Percentiles rank a stretch among this genome's conserved stretches.
These are phyloP conservation scores for Aspergillus affinis DNA, from an alignment of 495 filamentous ascomycete genomes.

Conservation along the genomic window DNA sequence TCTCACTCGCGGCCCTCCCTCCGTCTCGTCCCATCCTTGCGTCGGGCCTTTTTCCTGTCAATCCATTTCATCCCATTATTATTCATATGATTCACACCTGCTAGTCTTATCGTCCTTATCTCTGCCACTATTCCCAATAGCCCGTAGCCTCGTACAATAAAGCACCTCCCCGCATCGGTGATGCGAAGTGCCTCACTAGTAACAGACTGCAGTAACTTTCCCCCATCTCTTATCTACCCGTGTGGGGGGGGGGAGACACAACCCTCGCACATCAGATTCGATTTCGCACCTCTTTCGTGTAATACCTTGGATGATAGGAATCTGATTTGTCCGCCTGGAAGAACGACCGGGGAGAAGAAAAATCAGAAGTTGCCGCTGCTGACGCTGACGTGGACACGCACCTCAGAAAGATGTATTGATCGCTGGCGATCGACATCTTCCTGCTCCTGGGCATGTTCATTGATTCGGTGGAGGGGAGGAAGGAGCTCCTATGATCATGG, in stretches of 20 bases:
- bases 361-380: background rate
- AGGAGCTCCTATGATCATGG: too few relatives aligned
- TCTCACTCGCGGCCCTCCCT: background rate
- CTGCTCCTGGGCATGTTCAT: background rate
- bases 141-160: background rate
- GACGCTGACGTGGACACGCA: background rate
- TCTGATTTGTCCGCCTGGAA: background rate
- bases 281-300: background rate
- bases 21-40: background rate
- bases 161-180: background rate
- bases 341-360: too few relatives aligned
- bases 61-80: background rate
- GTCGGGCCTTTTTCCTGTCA: too few relatives aligned
- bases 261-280: too few relatives aligned
- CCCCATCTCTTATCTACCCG: background rate
- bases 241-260: background rate
- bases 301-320: background rate
- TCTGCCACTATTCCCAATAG: background rate
- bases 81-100: background rate
- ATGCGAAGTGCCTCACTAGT: background rate
- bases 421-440: background rate
- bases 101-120: background rate
- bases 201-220: background rate
- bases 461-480: too few relatives aligned
- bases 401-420: background rate